A percentile compares a stretch with the other conserved stretches of the same genome.
Evolutionary conservation across 768 basidiomycete species (phyloP).

Genomic region (Imleria badia): DNA sequence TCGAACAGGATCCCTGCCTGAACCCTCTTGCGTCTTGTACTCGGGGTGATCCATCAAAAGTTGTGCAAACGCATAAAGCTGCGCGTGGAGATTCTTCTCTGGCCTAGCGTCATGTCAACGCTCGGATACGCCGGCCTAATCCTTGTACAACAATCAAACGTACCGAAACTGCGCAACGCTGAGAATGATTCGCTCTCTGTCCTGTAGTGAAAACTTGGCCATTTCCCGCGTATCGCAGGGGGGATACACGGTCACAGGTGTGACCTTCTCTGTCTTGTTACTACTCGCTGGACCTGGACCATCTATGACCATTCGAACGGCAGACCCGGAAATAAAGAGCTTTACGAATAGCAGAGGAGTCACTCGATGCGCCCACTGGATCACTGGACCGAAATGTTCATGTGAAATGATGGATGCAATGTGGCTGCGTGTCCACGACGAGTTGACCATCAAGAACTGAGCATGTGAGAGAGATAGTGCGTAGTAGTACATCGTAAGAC

Average conservation of each 20-base stretch:
- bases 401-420: constrained; percentile 69
- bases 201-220: constrained; percentile 49
- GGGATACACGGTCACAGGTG: constrained; percentile 70
- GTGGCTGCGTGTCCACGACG: constrained; percentile 90
- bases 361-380: constrained; percentile 45
- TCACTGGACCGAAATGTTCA: constrained; percentile 42
- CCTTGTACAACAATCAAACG: constrained; percentile 12
- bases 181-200: constrained; percentile 65
- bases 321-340: constrained; percentile 18
- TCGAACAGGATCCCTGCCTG: constrained; percentile 37
- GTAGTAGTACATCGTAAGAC: constrained; percentile 83
- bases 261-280: background rate
- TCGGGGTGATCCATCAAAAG: constrained; percentile 63
- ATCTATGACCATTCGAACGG: background rate
- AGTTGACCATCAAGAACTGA: constrained; percentile 88
- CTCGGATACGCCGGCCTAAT: background rate
- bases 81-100: constrained; percentile 89
- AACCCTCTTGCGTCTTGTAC: constrained; percentile 33
- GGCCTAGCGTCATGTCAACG: constrained; percentile 51
- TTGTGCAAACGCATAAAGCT: constrained; percentile 66
- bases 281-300: background rate
- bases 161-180: constrained; percentile 94
- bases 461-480: constrained; percentile 69
- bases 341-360: constrained; percentile 42
- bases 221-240: constrained; percentile 87